Conservation (phyloP, 2,329 filamentous ascomycete species). For the Aspergillus texensis region DNA sequence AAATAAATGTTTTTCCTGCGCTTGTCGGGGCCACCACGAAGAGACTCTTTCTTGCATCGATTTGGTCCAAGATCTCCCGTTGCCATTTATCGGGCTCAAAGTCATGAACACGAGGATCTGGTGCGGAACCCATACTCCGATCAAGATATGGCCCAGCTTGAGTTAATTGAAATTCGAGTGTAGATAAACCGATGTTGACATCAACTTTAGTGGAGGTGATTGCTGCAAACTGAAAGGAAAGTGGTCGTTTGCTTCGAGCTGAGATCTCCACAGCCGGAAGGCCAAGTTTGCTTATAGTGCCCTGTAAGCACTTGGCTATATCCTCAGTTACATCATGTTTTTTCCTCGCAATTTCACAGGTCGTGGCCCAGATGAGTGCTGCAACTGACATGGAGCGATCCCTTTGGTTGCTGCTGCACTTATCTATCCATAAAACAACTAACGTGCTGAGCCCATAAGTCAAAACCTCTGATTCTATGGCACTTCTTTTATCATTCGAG, state of each 20-base stretch:
- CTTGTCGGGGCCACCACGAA: slow-evolving; percentile 78
- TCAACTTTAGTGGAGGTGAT: slow-evolving; percentile 11
- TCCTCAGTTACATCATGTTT: neutral
- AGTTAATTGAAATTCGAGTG: slow-evolving; percentile 66
- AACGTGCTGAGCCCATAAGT: slow-evolving; percentile 31
- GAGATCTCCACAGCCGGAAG: neutral
- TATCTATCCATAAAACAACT: slow-evolving; percentile 21
- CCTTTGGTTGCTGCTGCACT: slow-evolving; percentile 4
- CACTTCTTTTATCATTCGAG: slow-evolving; percentile 26
- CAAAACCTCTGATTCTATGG: slow-evolving; percentile 49
- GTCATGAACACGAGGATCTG: slow-evolving; percentile 65
- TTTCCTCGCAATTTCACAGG: neutral
- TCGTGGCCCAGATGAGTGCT: slow-evolving; percentile 40
- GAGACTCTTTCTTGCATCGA: slow-evolving; percentile 64
- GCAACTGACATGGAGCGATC: slow-evolving; percentile 2
- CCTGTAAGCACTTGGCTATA: neutral
- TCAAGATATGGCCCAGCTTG: slow-evolving; percentile 75
- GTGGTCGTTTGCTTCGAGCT: neutral
- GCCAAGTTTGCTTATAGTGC: neutral
- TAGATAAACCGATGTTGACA: slow-evolving; percentile 45
- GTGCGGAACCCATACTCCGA: slow-evolving; percentile 67
- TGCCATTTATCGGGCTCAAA: slow-evolving; percentile 81
- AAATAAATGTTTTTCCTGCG: slow-evolving; percentile 81
- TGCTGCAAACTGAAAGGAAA: neutral
- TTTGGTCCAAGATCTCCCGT: slow-evolving; percentile 69